A percentile compares a stretch with the other conserved stretches of the same genome.
These are phyloP conservation scores for Vaccinium myrtillus DNA, from an alignment of 148 eudicot genomes.

Conservation along the genomic window DNA sequence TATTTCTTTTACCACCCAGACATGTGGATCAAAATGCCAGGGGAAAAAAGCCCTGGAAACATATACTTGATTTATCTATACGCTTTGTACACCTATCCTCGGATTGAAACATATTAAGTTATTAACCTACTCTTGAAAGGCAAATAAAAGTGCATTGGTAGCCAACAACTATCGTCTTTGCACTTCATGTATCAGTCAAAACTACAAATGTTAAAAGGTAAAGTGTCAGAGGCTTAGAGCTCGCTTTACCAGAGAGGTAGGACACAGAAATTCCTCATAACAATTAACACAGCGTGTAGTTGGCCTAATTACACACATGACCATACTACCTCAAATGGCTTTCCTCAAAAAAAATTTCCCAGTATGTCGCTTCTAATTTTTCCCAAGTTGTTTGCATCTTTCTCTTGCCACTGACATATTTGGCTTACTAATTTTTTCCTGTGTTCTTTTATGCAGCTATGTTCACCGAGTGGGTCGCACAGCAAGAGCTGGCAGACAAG, in stretches of 20 bases:
- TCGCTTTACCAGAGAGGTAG: too few species aligned
- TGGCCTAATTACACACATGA: not conserved
- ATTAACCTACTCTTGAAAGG: too few species aligned
- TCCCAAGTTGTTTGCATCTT: not conserved
- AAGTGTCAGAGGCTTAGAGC: too few species aligned
- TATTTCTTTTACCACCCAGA: not conserved
- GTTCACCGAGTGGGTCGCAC: slow-evolving; percentile 99
- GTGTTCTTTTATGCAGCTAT: slow-evolving; percentile 38
- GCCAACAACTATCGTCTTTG: too few species aligned
- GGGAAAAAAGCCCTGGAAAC: too few species aligned
- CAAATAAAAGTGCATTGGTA: too few species aligned
- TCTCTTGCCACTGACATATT: not conserved
- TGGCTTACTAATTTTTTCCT: not conserved
- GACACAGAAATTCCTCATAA: not conserved
- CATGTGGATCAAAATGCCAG: not conserved
- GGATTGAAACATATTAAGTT: too few species aligned
- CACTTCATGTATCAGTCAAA: too few species aligned
- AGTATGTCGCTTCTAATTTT: not conserved
- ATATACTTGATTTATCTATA: too few species aligned
- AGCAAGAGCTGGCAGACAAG: slow-evolving; percentile 95
- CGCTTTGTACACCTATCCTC: too few species aligned
- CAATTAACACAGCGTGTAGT: not conserved
- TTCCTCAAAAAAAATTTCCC: too few species aligned
- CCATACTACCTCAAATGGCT: not conserved
- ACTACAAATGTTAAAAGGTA: too few species aligned